phyloP scores from a whole-genome alignment of 129 eudicot species.

The Tagetes erecta region DNA sequence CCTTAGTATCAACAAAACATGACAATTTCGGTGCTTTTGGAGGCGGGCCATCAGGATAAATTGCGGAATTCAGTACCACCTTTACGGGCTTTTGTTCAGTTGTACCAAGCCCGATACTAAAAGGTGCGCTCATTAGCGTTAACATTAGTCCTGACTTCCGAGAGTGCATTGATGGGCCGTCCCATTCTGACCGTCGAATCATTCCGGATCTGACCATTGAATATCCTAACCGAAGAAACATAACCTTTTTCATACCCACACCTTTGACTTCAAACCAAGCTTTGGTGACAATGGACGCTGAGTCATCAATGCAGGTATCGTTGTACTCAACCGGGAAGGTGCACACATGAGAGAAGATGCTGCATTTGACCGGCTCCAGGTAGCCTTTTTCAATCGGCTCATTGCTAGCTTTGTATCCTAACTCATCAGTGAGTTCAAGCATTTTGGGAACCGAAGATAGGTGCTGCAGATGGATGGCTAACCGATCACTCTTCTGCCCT shows the following conservation, averaged over 20 bases:
- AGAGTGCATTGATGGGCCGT: constrained; percentile 60
- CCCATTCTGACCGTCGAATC: constrained; percentile 90
- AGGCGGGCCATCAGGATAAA: constrained; percentile 91
- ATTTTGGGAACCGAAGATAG: constrained; percentile 70
- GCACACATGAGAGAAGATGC: constrained; percentile 91
- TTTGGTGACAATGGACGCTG: constrained; percentile 84
- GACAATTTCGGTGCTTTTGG: constrained; percentile 66
- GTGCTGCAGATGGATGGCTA: constrained; percentile 96
- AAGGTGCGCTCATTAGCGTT: constrained; percentile 70
- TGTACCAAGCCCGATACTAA: constrained; percentile 57
- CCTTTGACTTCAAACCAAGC: constrained; percentile 96
- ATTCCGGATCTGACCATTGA: constrained; percentile 70
- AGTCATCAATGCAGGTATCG: constrained; percentile 65
- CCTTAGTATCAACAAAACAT: constrained; percentile 73
- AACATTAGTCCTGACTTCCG: constrained; percentile 80
- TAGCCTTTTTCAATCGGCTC: constrained; percentile 63
- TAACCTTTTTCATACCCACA: constrained; percentile 77
- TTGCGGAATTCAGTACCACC: constrained; percentile 78
- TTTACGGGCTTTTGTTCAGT: constrained; percentile 50
- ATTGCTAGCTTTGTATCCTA: constrained; percentile 47
- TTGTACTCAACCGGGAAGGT: constrained; percentile 77
- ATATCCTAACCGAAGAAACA: constrained; percentile 81
- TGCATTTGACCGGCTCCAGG: constrained; percentile 84
- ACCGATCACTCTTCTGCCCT: constrained; percentile 81
- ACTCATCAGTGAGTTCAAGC: constrained; percentile 63